A percentile compares a stretch with the other conserved stretches of the same genome.
These are phyloP conservation scores for Suillus bovinus DNA, from an alignment of 768 basidiomycete genomes.

Conservation along the genomic window DNA sequence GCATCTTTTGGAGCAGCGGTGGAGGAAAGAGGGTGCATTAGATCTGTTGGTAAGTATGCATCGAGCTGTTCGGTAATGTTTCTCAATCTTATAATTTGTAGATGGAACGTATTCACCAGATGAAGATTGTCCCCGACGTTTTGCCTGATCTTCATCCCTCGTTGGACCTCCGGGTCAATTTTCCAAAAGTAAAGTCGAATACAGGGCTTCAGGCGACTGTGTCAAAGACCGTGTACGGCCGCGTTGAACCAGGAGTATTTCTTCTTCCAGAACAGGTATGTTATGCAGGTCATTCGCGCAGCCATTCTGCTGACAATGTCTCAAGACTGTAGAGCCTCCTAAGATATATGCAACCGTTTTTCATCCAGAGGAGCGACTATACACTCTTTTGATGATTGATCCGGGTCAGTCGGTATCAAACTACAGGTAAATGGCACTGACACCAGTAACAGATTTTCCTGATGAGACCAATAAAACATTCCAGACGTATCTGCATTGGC, in stretches of 20 bases:
- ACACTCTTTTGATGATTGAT: constrained; percentile 89
- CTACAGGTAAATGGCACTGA: constrained; percentile 1
- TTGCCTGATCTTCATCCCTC: constrained; percentile 70
- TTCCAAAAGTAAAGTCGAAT: constrained; percentile 39
- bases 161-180: constrained; percentile 70
- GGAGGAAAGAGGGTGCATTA: constrained; percentile 81
- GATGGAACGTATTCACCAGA: constrained; percentile 94
- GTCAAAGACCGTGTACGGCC: constrained; percentile 27
- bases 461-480: constrained; percentile 63
- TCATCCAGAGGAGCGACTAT: constrained; percentile 76
- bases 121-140: constrained; percentile 89
- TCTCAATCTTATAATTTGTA: constrained; percentile 28
- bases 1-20: constrained; percentile 80
- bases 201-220: constrained; percentile 17
- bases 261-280: constrained; percentile 67
- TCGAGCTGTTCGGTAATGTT: neutral
- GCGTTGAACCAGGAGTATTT: constrained; percentile 72
- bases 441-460: constrained; percentile 67
- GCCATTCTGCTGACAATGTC: constrained; percentile 6
- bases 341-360: constrained; percentile 73
- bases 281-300: neutral
- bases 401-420: constrained; percentile 56
- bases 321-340: constrained; percentile 65
- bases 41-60: constrained; percentile 65
- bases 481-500: constrained; percentile 81